Evolutionary conservation across 2,329 filamentous ascomycete species (phyloP).

Genomic region (Aspergillus chevalieri): DNA sequence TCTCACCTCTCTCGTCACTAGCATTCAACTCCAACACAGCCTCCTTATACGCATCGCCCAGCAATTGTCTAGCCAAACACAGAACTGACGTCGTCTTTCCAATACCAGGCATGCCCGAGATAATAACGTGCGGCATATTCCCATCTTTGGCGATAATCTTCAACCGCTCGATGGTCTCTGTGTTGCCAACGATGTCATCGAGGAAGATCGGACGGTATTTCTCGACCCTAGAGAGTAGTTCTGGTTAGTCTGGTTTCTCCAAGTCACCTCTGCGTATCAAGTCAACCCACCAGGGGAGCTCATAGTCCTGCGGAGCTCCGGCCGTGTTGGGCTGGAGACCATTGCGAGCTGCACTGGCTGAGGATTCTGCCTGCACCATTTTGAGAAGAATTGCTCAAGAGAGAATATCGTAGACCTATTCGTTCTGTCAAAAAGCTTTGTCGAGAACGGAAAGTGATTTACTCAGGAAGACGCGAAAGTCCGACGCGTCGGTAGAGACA

Average conservation of each 20-base stretch:
- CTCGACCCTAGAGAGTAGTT: slow-evolving; percentile 67
- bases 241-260: slow-evolving; percentile 9
- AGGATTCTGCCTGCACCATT: slow-evolving; percentile 45
- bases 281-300: slow-evolving; percentile 42
- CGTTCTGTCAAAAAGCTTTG: not conserved
- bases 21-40: slow-evolving; percentile 95
- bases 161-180: slow-evolving; percentile 90
- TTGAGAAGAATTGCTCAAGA: slow-evolving; percentile 5
- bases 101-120: slow-evolving; percentile 98
- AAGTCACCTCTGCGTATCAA: not conserved
- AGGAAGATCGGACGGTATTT: slow-evolving; percentile 94
- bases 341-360: slow-evolving; percentile 37
- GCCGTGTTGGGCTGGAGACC: slow-evolving; percentile 34
- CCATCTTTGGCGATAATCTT: slow-evolving; percentile 98
- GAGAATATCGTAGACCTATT: not conserved
- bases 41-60: slow-evolving; percentile 94
- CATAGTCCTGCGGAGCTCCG: slow-evolving; percentile 40
- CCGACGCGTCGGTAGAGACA: slow-evolving; percentile 19
- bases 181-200: slow-evolving; percentile 96
- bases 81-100: slow-evolving; percentile 96
- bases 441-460: not conserved
- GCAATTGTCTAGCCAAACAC: slow-evolving; percentile 82
- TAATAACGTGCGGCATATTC: slow-evolving; percentile 99
- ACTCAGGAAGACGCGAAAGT: slow-evolving; percentile 22
- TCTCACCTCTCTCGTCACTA: slow-evolving; percentile 76